Evolutionary conservation across 2,329 filamentous ascomycete genomes (phyloP), one percentile per base, ranked within the genome.

Genomic region (Botryotinia narcissicola): DNA sequence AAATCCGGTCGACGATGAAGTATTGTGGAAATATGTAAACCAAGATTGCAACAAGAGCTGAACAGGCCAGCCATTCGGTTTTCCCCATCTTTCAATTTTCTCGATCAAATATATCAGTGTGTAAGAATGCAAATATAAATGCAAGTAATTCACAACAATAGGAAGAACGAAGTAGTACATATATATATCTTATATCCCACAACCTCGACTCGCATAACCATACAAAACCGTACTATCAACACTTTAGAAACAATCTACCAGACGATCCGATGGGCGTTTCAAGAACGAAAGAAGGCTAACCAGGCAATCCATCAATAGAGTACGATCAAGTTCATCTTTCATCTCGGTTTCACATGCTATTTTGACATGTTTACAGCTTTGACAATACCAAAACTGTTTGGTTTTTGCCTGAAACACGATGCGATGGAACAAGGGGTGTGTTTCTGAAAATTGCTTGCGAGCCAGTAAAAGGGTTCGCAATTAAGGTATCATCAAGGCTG

Each of bases 1-100:
- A 72, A 20, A 72, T 29, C 16, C 62, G 46, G 37, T 68, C 62
- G 22, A 48, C 48, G 22, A 20, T 68, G 8, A 72, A 46, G 59
- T 60, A 46, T 25, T 72, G 71, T 35, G 62, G 62, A 66, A 72
- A 69, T 16, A 42, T 29, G 54, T 69, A 72, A 48, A 72, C 22
- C n/a, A 69, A 68, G 12, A 14, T 32, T n/a, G 62, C 71, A n/a
- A 62, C 18, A 57, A 69, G 42, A 48, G 51, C 71, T 20, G 62
- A 66, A 32, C 59, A 64, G 18, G n/a, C 35, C 16, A 71, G 4
- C 59, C 32, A 71, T 71, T 71, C 70, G 57, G 32, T 64, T 54
- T 64, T 71, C 22, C 32, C 35, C 70, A 71, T 71, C 22, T 25
- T 42, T 25, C 42, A 8, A 22, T 63, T n/a, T 8, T 35, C 29